Evolutionary conservation across 176 grass and related monocot genomes (phyloP), one percentile per base, ranked within the genome.

Genomic region (Coix lacrymajobi): DNA sequence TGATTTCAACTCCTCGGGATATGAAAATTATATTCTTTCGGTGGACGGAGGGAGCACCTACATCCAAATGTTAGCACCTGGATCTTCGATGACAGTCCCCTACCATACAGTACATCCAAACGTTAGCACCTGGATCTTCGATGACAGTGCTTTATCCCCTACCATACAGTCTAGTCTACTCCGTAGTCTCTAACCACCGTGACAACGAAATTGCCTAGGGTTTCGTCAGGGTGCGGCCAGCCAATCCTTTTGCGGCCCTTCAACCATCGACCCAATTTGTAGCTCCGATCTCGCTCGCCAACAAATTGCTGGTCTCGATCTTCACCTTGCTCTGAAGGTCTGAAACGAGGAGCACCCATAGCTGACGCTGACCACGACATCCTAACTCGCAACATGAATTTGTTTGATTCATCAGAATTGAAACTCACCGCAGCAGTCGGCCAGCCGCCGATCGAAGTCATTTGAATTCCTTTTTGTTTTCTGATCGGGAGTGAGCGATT

Each of bases 161-260:
- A 3, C n/a, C n/a, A 1, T 51, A 39, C 6, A 17, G 4, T 0
- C 34, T 30, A 39, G 11, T 44, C 41, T 44, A n/a, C n/a, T n/a
- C n/a, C n/a, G n/a, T n/a, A 16, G 44, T 48, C 45, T 5, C 40
- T 49, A 89, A 43, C 87, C 46, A 57, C 83, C 69, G 11, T 69
- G 85, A 79, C 45, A 77, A 4, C 16, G 39, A 79, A 48, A 57
- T 68, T 37, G 54, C 20, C 52, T 3, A 56, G 11, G 24, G 1
- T 1, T 61, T 61, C 9, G 48, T 69, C 24, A 61, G 5, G 38
- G 34, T 62, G 46, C 58, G 57, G 39, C 78, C 34, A 44, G 39
- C 78, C 34, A 44, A 73, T 66, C 61, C 8, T 48, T 16, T 16
- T 49, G 40, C 22, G 31, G 17, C 17, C 38, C 38, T 78, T 32